Evolutionary conservation across 2,329 filamentous ascomycete species (phyloP).

Genomic region (Trichophyton benhamiae): DNA sequence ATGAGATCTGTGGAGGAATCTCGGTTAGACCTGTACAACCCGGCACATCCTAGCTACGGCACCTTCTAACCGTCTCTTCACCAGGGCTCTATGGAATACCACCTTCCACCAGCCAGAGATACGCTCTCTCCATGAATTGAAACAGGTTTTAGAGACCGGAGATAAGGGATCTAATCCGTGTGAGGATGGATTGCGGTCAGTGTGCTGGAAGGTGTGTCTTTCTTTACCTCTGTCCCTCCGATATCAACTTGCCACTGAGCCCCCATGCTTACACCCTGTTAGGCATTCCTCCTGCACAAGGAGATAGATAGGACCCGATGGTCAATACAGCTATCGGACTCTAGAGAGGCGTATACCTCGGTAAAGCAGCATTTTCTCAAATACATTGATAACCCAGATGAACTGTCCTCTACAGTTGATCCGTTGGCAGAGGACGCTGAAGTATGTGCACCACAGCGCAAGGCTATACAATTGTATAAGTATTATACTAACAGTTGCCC

Average conservation of each 20-base stretch:
- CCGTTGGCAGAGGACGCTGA: conserved; percentile 72
- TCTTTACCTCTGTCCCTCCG: not conserved
- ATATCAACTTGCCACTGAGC: not conserved
- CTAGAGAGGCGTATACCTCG: conserved; percentile 60
- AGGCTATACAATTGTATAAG: too few relatives aligned
- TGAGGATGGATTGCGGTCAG: conserved; percentile 62
- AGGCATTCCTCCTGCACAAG: conserved; percentile 73
- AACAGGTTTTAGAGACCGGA: conserved; percentile 50
- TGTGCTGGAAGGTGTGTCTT: conserved; percentile 70
- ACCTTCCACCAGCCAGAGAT: conserved; percentile 41
- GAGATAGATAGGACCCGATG: conserved; percentile 54
- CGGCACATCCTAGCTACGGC: not conserved
- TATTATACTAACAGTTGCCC: conserved; percentile 24
- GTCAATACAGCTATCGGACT: conserved; percentile 53
- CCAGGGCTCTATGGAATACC: conserved; percentile 55
- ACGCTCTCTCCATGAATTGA: conserved; percentile 49
- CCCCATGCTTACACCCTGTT: conserved; percentile 14
- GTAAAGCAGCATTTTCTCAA: conserved; percentile 63
- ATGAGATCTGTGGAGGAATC: conserved; percentile 47
- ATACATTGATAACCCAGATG: conserved; percentile 73
- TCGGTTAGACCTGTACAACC: conserved; percentile 29
- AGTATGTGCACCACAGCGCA: conserved; percentile 32
- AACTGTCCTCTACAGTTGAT: conserved; percentile 61
- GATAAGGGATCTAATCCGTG: conserved; percentile 49
- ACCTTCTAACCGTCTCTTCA: conserved; percentile 1